Evolutionary conservation across 495 filamentous ascomycete genomes (phyloP).

Genomic region (Aspergillus haitiensis): DNA sequence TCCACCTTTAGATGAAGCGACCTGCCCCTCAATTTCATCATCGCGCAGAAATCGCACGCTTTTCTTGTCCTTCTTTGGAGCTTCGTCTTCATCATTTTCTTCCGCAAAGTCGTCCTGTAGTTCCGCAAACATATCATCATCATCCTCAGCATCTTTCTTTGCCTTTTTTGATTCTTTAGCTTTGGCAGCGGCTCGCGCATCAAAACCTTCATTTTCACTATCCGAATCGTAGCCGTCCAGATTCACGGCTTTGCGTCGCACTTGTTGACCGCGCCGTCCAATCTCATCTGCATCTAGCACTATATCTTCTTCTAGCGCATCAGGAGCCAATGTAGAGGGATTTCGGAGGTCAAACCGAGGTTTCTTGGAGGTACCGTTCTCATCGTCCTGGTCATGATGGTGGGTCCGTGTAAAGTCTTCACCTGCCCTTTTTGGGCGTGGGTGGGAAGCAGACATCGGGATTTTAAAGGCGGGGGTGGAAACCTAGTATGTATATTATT

Average conservation of each 20-base stretch:
- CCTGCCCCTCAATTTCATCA: conserved; percentile 84
- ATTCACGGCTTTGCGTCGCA: conserved; percentile 89
- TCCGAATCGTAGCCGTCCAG: conserved; percentile 97
- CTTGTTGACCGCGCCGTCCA: conserved; percentile 70
- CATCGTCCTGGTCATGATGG: conserved; percentile 56
- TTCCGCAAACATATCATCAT: conserved; percentile 92
- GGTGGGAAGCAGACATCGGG: conserved; percentile 62
- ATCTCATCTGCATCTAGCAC: conserved; percentile 91
- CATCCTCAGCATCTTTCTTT: conserved; percentile 51
- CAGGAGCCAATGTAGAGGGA: conserved; percentile 81
- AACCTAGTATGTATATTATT: not conserved
- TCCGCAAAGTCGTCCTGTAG: conserved; percentile 63
- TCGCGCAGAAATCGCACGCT: conserved; percentile 73
- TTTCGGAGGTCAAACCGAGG: conserved; percentile 94
- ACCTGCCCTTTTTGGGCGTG: conserved; percentile 77
- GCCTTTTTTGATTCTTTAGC: conserved; percentile 49
- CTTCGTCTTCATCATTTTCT: conserved; percentile 48
- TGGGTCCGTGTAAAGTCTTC: conserved; percentile 76
- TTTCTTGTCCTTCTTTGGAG: conserved; percentile 67
- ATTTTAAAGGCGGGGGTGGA: not conserved
- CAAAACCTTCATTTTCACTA: conserved; percentile 87
- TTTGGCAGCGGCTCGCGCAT: conserved; percentile 62
- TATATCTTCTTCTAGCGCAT: conserved; percentile 74
- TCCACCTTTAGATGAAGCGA: conserved; percentile 68
- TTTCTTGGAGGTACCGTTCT: conserved; percentile 64